Evolutionary conservation across 2,329 filamentous ascomycete genomes (phyloP).

Genomic region (Chaetoscypha palmicola): DNA sequence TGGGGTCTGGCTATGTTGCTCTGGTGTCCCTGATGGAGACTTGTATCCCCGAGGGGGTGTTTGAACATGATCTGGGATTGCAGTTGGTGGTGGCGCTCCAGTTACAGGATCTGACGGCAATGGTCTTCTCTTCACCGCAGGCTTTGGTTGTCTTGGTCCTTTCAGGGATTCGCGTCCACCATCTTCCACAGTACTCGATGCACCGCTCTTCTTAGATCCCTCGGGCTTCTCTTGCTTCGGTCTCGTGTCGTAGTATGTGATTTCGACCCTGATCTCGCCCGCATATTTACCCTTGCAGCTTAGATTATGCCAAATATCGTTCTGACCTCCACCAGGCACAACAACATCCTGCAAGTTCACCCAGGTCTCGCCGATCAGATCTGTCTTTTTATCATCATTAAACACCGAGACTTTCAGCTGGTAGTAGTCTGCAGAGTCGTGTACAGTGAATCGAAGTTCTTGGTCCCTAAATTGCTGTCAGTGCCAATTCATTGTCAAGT

Average conservation of each 20-base stretch:
- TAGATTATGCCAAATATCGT: conserved; percentile 83
- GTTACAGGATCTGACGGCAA: conserved; percentile 69
- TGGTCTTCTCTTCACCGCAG: conserved; percentile 73
- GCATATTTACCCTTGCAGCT: conserved; percentile 91
- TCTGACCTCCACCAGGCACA: conserved; percentile 82
- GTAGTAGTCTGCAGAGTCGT: conserved; percentile 94
- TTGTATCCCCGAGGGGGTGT: conserved; percentile 42
- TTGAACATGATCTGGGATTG: conserved; percentile 32
- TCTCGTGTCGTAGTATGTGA: conserved; percentile 90
- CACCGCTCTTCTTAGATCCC: conserved; percentile 36
- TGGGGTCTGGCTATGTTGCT: conserved; percentile 15
- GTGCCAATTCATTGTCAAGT: neutral
- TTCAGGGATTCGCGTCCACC: conserved; percentile 31
- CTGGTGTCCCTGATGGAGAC: conserved; percentile 27
- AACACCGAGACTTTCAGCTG: conserved; percentile 94
- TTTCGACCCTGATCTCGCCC: conserved; percentile 87
- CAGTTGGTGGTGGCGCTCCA: conserved; percentile 35
- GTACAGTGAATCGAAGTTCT: conserved; percentile 90
- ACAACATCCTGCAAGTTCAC: conserved; percentile 77
- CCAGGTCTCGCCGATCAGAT: conserved; percentile 92
- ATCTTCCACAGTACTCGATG: conserved; percentile 32
- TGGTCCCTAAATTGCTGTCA: conserved; percentile 66
- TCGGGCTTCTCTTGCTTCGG: conserved; percentile 70
- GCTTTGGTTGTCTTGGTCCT: conserved; percentile 42
- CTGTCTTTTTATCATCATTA: conserved; percentile 97